Conservation (phyloP, 768 basidiomycete genomes). For the Hericium alpestre region DNA sequence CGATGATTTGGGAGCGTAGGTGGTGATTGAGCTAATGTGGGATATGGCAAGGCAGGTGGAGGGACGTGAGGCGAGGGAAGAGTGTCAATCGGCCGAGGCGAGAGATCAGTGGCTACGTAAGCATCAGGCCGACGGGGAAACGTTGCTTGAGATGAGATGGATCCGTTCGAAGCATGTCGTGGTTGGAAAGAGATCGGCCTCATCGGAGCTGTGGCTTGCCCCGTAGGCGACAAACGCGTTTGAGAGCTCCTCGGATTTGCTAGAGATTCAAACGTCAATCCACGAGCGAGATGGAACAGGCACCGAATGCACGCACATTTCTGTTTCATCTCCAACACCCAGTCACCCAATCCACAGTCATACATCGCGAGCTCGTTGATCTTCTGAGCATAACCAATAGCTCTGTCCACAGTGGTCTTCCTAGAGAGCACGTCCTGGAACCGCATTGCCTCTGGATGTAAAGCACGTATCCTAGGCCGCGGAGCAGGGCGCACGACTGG, state of each 20-base stretch:
- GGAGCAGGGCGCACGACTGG: conserved; percentile 9
- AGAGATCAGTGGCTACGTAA: conserved; percentile 65
- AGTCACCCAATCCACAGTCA: conserved; percentile 71
- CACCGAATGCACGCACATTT: conserved; percentile 31
- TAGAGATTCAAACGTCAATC: not conserved
- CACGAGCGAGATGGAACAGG: not conserved
- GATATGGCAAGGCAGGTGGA: conserved; percentile 58
- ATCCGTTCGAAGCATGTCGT: conserved; percentile 60
- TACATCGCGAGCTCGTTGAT: conserved; percentile 71
- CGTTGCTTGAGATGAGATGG: conserved; percentile 64
- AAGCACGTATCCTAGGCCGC: conserved; percentile 23
- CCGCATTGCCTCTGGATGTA: conserved; percentile 59
- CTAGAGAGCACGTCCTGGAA: conserved; percentile 51
- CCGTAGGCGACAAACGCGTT: not conserved
- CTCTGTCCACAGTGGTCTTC: conserved; percentile 55
- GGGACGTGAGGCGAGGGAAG: conserved; percentile 43
- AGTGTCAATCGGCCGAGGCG: conserved; percentile 28
- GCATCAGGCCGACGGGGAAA: conserved; percentile 78
- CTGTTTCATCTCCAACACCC: conserved; percentile 48
- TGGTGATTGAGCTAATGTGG: conserved; percentile 43
- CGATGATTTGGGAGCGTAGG: conserved; percentile 21
- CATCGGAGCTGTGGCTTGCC: not conserved
- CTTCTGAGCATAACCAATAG: conserved; percentile 64
- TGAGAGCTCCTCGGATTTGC: conserved; percentile 8
- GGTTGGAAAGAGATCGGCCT: conserved; percentile 28